A percentile compares a stretch with the other conserved stretches of the same genome.
Evolutionary conservation across 345 rosid genomes (phyloP).

Genomic region (Stellera chamaejasme): DNA sequence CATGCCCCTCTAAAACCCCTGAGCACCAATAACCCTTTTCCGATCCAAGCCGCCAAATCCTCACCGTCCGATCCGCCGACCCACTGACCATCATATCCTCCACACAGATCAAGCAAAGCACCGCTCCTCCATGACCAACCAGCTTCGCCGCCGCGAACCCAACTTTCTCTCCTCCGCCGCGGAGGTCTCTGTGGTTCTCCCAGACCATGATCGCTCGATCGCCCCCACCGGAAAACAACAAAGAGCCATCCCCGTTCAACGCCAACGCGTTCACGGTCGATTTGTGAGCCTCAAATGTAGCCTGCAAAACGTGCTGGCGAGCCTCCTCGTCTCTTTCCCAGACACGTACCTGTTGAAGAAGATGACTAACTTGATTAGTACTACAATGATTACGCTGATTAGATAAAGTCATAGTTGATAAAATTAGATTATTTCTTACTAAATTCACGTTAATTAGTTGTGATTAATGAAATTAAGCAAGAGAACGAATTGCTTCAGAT

Average conservation of each 20-base stretch:
- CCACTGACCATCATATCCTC: conserved; percentile 31
- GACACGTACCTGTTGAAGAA: conserved; percentile 14
- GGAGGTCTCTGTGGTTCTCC: conserved; percentile 13
- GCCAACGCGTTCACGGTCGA: conserved; percentile 35
- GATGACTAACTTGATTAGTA: no score
- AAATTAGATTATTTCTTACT: no score
- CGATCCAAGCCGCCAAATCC: conserved; percentile 31
- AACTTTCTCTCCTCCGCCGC: conserved; percentile 7
- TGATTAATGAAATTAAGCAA: no score
- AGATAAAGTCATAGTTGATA: no score
- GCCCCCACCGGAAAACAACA: conserved; percentile 33
- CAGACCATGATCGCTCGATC: conserved; percentile 37
- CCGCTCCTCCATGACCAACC: conserved; percentile 32
- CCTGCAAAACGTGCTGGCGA: conserved; percentile 23
- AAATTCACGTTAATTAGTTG: no score
- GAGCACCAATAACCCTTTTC: conserved; percentile 22
- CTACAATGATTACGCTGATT: no score
- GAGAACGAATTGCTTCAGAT: no score
- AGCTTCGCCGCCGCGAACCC: conserved; percentile 22
- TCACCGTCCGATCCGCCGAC: conserved; percentile 40
- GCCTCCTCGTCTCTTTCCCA: conserved; percentile 21
- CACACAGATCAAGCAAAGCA: conserved; percentile 29
- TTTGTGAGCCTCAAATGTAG: conserved; percentile 28
- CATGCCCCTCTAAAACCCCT: conserved; percentile 32
- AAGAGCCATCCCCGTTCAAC: conserved; percentile 23